These are phyloP conservation scores for Hordeum pubiflorum DNA, from an alignment of 202 grass and related monocot species.

Conservation along the genomic window DNA sequence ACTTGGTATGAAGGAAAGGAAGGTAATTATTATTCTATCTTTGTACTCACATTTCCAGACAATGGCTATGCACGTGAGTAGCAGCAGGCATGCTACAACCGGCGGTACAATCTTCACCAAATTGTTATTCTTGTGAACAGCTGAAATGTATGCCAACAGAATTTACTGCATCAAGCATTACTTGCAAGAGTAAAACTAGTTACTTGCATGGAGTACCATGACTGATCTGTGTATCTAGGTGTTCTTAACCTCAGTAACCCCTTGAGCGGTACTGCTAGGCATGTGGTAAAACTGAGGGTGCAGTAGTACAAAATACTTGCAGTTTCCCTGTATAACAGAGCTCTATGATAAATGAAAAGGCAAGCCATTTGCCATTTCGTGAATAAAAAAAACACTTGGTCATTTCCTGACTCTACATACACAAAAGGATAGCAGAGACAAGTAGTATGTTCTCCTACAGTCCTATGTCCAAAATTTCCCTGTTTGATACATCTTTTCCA, in stretches of 20 bases:
- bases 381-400: not conserved
- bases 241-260: not conserved
- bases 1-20: not conserved
- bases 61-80: not conserved
- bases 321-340: not conserved
- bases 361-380: not conserved
- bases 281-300: not conserved
- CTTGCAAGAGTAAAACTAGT: not conserved
- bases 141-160: not conserved
- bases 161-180: not conserved
- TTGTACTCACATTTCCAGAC: slow-evolving; percentile 2
- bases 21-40: not conserved
- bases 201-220: not conserved
- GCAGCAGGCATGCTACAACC: not conserved
- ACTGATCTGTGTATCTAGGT: not conserved
- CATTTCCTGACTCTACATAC: not conserved
- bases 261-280: not conserved
- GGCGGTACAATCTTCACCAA: not conserved
- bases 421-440: not conserved
- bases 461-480: not conserved
- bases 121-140: not conserved
- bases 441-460: not conserved
- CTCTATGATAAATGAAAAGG: not conserved
- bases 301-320: not conserved
- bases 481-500: not conserved